These are phyloP conservation scores for Pochonia chlamydosporia DNA, from an alignment of 2,329 filamentous ascomycete species.

Conservation along the genomic window DNA sequence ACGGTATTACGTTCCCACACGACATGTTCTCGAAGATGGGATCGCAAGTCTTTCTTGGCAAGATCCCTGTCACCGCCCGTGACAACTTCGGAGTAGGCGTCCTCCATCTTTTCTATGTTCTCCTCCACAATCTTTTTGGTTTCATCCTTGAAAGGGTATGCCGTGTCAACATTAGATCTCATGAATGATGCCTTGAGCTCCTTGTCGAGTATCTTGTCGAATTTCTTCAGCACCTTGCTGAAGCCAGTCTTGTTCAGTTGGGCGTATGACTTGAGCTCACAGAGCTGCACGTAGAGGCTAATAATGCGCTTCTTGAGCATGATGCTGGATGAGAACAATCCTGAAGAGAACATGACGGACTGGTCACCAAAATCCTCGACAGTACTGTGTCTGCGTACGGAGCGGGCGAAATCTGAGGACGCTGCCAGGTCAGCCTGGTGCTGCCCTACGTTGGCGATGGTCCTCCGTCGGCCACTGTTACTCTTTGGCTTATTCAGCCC, in stretches of 20 bases:
- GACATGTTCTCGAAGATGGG: conserved; percentile 91
- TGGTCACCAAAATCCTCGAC: conserved; percentile 79
- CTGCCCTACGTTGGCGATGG: conserved; percentile 28
- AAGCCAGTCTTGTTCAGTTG: conserved; percentile 97
- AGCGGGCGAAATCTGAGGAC: conserved; percentile 54
- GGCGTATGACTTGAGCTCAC: conserved; percentile 91
- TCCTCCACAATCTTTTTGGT: conserved; percentile 67
- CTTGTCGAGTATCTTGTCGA: conserved; percentile 89
- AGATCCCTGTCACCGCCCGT: conserved; percentile 72
- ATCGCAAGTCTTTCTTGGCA: conserved; percentile 78
- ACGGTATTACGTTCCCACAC: conserved; percentile 99
- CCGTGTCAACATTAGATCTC: conserved; percentile 63
- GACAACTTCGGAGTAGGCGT: conserved; percentile 73
- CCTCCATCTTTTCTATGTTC: conserved; percentile 69
- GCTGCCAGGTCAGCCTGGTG: conserved; percentile 52
- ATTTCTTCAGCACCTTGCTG: conserved; percentile 94
- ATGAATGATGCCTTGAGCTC: conserved; percentile 75
- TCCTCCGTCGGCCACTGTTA: conserved; percentile 32
- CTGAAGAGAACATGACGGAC: conserved; percentile 57
- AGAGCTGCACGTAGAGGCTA: conserved; percentile 82
- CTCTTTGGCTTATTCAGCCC: conserved; percentile 42
- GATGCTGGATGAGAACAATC: conserved; percentile 61
- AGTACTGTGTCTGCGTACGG: conserved; percentile 56
- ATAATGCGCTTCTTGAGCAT: conserved; percentile 90
- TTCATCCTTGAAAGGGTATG: conserved; percentile 72